Base-by-base conservation (phyloP, 139 green algal genomes). In the Mesotaenium endlicherianum region DNA sequence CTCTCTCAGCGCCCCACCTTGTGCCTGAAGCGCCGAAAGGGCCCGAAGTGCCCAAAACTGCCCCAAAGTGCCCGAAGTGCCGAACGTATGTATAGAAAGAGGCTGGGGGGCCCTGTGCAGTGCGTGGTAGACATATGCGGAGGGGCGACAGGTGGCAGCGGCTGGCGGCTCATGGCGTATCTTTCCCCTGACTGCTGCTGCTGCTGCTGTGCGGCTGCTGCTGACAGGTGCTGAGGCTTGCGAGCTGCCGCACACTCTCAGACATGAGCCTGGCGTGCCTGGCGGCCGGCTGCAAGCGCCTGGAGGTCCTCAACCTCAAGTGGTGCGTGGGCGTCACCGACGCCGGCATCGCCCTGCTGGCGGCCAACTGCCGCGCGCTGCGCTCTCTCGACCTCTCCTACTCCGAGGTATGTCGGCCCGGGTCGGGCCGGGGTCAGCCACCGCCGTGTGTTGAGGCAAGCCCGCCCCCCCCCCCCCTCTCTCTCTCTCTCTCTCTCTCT, bases 281-380 rank as follows among this genome's bases (percentile, higher is more conserved):
- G 6, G 77, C 77, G 5, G 77, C 77, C 30, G 42, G 77, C 39
- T 83, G 77, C 77, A 76, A 83, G 60, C n/a, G 8, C 30, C 8
- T 83, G 30, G 5, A 64, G 55, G 60, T 77, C 40, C 55, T 83
- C 42, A 75, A 17, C 1, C 43, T 83, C 17, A 50, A 53, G 57
- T 83, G 77, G 55, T 75, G 57, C 41, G n/a, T 57, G 42, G 77
- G 55, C 38, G 30, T 83, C 41, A 83, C 55, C 4, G 77, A 83
- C 60, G 20, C 26, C 14, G 77, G 55, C 14, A 45, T 83, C 3
- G 31, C 34, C 14, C 4, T 76, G 40, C 20, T 83, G 30, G 11
- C 30, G 30, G 14, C 43, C n/a, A 76, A 76, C 39, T 74, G 47
- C 50, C n/a, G 34, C 5, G 26, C 26, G 34, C 64, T 82, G 53